phyloP scores from a whole-genome alignment of 371 early-diverging fungal species.

The Sporodiniella umbellata region DNA sequence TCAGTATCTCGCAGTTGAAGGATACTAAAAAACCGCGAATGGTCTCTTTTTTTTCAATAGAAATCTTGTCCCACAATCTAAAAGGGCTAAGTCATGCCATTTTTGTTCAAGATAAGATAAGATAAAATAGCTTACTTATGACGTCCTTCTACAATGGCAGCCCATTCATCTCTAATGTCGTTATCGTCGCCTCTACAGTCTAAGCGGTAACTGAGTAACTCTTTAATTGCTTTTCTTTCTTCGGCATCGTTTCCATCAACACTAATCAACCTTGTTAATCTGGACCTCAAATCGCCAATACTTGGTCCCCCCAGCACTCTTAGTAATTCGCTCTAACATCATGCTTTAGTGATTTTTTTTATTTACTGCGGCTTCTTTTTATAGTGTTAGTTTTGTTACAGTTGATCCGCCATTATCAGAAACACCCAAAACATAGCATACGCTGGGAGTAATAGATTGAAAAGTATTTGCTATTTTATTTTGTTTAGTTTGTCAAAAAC shows the following conservation, averaged over 20 bases:
- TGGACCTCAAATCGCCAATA: slow-evolving; percentile 68
- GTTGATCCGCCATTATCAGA: slow-evolving; percentile 72
- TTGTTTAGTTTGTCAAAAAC: slow-evolving; percentile 33
- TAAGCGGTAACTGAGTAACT: slow-evolving; percentile 63
- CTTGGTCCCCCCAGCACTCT: slow-evolving; percentile 70
- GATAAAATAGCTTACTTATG: slow-evolving; percentile 54
- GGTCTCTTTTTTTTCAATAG: slow-evolving; percentile 60
- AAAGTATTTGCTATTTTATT: slow-evolving; percentile 34
- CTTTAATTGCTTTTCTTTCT: slow-evolving; percentile 56
- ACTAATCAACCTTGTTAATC: slow-evolving; percentile 61
- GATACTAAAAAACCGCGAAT: slow-evolving; percentile 70
- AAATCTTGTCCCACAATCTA: slow-evolving; percentile 58
- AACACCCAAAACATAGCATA: slow-evolving; percentile 67
- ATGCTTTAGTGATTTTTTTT: no score
- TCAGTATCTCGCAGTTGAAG: slow-evolving; percentile 66
- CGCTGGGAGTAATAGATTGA: slow-evolving; percentile 53
- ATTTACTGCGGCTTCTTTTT: slow-evolving; percentile 12
- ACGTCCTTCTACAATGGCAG: slow-evolving; percentile 63
- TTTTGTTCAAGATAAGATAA: no score
- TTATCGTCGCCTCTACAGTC: slow-evolving; percentile 60
- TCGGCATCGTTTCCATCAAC: slow-evolving; percentile 16
- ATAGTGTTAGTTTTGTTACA: slow-evolving; percentile 19
- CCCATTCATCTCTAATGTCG: slow-evolving; percentile 63
- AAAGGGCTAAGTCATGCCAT: no score
- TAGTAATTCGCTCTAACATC: slow-evolving; percentile 52